Evolutionary conservation across 2,329 filamentous ascomycete species (phyloP), one percentile per base, ranked within the genome.

Genomic region (Gyromitra esculenta): DNA sequence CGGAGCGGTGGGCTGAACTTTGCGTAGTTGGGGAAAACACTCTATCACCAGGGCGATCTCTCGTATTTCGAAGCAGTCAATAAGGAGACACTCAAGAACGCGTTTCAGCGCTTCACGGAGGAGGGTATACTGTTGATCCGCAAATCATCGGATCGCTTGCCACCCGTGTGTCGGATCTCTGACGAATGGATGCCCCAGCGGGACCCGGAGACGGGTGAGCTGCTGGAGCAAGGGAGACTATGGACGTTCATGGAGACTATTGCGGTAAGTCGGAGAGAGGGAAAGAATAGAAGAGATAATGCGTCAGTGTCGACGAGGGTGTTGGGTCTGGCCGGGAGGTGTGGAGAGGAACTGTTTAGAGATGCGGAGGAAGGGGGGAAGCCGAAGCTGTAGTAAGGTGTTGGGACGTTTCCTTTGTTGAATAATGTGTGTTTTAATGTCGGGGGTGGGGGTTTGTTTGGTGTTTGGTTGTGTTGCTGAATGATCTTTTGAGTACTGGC

Each of bases 1-100:
- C 35, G 37, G 13, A 62, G 25, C 25, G 25, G 25, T 31, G 4
- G 25, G 25, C 25, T 31, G 25, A 31, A 31, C 25, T 31, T 35
- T 76, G 80, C 79, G 82, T 80, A 95, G 88, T 89, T 97, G 39
- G 96, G 96, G 70, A 98, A 99, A 84, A 98, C 96, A 0, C 87
- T 99, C 0, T 99, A 97, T 82, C 95, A 99, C 82, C 95, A 99
- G 85, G 96, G 96, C 72, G 96, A 99, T 81, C 88, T 99, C 8
- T 94, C 91, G 39, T 99, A 99, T 84, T 98, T 97, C 80, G 96
- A 99, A 84, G 94, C 96, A 1, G 95, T 99, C 79, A 99, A 99
- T 86, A 97, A 97, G 81, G 95, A 99, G 83, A 97, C 94, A 0
- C 88, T 99, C 73, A 97, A 96, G 82, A 99, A 99, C 83, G 91